Base-by-base conservation (phyloP, 345 rosid species). In the Eucalyptus erythrocorys region DNA sequence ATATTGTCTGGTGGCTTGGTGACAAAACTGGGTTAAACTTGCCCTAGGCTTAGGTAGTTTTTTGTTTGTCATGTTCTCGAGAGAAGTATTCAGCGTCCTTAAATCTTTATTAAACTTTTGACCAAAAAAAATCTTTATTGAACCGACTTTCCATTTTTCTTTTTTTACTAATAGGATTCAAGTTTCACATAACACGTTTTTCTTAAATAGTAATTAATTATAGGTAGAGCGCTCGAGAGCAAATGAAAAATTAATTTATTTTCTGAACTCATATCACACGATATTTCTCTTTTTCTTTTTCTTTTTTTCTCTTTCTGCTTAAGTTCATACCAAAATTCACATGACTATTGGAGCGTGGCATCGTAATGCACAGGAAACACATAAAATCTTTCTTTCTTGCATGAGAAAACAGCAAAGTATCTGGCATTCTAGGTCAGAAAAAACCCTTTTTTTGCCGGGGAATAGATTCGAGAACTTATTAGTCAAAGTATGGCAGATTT, bases 1-100 rank as follows among this genome's bases (percentile, higher is more conserved):
- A 86, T 55, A 40, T 86, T 55, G 76, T 86, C 76, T 19, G 87
- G 47, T 86, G 17, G 87, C 24, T 17, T 55, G 49, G 49, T 55
- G 79, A 86, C 79, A 48, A 32, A 57, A 86, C n/a, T 13, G 30
- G 24, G 50, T 14, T 42, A 19, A 43, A 32, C 76, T 55, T 57
- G 66, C 34, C 27, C 76, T 24, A 40, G 42, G 66, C 40, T 55
- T 50, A 49, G 61, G 66, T 50, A 53, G 47, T 13, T 40, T 15
- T 32, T 57, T 37, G 27, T 59, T 40, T 51, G 87, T 21, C 76
- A 86, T 86, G 48, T 53, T 86, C 40, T 57, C 22, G 48, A 6
- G 47, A 19, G 27, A 17, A 19, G 14, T 34, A 34, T 37, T 71
- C 81, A 37, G 45, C 81, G 6, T 71, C 4, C 81, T 19, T 34